phyloP scores from a whole-genome alignment of 441 rosid species.

The Eutrema salsugineum region DNA sequence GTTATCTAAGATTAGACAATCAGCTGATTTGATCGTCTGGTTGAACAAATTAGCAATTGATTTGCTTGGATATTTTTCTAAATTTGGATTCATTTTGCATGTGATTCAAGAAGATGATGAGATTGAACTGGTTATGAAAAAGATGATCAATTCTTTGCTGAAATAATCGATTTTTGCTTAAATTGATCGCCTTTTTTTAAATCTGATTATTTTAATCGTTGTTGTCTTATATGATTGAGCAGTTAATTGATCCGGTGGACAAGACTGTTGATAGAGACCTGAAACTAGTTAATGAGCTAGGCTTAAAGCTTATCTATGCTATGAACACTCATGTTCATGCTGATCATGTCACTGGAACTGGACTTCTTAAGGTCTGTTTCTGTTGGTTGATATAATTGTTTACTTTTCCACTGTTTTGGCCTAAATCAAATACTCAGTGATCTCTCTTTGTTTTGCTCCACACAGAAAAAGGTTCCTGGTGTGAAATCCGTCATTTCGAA shows the following conservation, averaged over 20 bases:
- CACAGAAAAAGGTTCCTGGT: conserved; percentile 58
- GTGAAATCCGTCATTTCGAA: conserved; percentile 76
- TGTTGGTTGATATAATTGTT: neutral
- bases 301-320: conserved; percentile 79
- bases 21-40: neutral
- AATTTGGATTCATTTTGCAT: neutral
- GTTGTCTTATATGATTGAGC: neutral
- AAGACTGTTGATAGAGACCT: conserved; percentile 85
- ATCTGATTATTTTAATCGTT: neutral
- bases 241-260: conserved; percentile 98
- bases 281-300: conserved; percentile 60
- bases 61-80: no score
- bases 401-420: neutral
- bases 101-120: neutral
- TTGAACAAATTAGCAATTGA: neutral
- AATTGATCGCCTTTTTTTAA: neutral
- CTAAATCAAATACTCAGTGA: neutral
- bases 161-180: neutral
- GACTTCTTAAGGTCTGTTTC: conserved; percentile 66
- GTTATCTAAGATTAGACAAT: neutral
- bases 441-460: neutral
- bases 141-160: neutral
- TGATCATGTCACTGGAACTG: conserved; percentile 95
- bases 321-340: conserved; percentile 97
- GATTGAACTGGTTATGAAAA: neutral